Percentiles rank a stretch among this genome's conserved stretches.
phyloP scores from a whole-genome alignment of 257 asterid species.

The Solanum peruvianum region DNA sequence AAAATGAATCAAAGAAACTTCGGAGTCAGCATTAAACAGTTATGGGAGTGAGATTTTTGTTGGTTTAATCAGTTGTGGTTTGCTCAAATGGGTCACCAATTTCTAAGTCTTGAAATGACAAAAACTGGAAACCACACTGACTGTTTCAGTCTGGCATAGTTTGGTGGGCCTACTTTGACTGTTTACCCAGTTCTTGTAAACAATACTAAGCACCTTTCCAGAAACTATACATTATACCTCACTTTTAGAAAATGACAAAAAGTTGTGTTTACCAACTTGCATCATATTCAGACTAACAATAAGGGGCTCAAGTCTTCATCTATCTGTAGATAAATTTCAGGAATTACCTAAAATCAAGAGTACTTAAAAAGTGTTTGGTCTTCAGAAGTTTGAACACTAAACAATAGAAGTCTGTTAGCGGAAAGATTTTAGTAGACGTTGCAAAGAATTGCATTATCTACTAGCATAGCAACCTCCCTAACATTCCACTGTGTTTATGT shows the following conservation, averaged over 20 bases:
- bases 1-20: background rate
- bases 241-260: background rate
- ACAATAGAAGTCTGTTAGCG: background rate
- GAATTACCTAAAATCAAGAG: background rate
- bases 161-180: background rate
- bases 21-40: background rate
- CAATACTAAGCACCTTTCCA: background rate
- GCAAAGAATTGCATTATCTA: background rate
- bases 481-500: background rate
- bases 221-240: background rate
- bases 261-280: background rate
- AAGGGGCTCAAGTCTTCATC: background rate
- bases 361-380: background rate
- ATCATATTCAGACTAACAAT: background rate
- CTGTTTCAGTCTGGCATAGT: background rate
- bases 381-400: background rate
- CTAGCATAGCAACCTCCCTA: background rate
- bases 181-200: background rate
- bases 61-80: background rate
- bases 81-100: background rate
- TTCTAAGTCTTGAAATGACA: background rate
- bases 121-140: background rate
- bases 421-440: background rate
- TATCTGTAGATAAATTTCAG: background rate
- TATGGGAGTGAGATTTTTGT: background rate